These are phyloP conservation scores for Glycine latifolia DNA, from an alignment of 306 rosid genomes.

Conservation along the genomic window DNA sequence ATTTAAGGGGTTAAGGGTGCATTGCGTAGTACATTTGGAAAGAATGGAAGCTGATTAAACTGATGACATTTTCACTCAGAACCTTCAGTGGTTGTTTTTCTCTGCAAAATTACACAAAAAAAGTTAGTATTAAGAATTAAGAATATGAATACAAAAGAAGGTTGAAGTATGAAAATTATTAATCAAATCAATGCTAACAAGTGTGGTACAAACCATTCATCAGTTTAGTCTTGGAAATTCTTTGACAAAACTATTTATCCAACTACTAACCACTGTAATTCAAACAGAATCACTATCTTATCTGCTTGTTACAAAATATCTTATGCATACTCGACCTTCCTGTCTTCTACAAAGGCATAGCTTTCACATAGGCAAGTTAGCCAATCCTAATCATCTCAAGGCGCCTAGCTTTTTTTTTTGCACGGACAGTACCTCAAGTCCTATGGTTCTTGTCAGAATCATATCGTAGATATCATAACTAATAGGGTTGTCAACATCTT, in stretches of 20 bases:
- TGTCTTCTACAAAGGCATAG: constrained; percentile 28
- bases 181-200: constrained; percentile 25
- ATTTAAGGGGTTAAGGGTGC: constrained; percentile 19
- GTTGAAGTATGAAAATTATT: constrained; percentile 1
- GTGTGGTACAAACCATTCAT: background rate
- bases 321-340: background rate
- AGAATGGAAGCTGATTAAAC: constrained; percentile 37
- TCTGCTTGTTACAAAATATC: constrained; percentile 27
- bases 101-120: constrained; percentile 51
- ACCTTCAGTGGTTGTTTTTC: constrained; percentile 51
- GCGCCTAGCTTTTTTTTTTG: constrained; percentile 22
- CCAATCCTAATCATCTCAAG: constrained; percentile 39
- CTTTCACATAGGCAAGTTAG: constrained; percentile 25
- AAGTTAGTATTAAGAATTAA: constrained; percentile 19
- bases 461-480: constrained; percentile 30
- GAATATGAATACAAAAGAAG: background rate
- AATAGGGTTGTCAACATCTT: constrained; percentile 42
- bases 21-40: constrained; percentile 19
- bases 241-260: constrained; percentile 9
- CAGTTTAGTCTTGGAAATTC: background rate
- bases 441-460: constrained; percentile 43
- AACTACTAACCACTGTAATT: background rate
- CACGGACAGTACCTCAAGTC: constrained; percentile 42
- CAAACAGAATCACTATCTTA: constrained; percentile 33
- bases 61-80: constrained; percentile 46